Evolutionary conservation across 495 filamentous ascomycete species (phyloP), one percentile per base, ranked within the genome.

Genomic region (Aspergillus coremiiformis): DNA sequence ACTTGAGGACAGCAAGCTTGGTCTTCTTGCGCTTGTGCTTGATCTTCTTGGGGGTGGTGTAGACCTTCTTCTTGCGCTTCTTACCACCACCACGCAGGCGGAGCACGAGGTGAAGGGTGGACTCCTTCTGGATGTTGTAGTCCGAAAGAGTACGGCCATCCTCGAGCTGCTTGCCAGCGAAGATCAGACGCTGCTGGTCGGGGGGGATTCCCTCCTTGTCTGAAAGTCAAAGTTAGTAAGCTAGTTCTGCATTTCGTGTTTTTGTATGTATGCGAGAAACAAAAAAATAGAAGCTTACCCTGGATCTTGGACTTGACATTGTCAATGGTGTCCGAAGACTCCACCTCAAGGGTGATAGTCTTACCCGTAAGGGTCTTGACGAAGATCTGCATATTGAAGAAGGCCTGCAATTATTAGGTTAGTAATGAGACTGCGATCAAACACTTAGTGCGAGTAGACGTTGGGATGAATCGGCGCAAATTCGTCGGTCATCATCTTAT

Each of bases 61-160:
- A 98, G 53, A 98, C 93, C 90, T 98, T 98, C 92, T 98, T 98
- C 88, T 98, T 98, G 64, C 93, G 80, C 89, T 98, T 98, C 89
- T 98, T 98, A 67, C 76, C 89, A 67, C 78, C 81, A 76, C 93
- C 93, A 82, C 93, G 94, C 53, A 99, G 90, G 70, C 94, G 90
- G 58, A 99, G 86, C 60, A 99, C 94, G 58, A 97, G 80, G 78
- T 99, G 93, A 56, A 99, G 90, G 68, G 93, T 99, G 58, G 87
- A 92, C 84, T 99, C 93, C 84, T 99, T 99, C 85, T 99, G 93
- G 81, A 99, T 99, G 84, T 97, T 97, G 89, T 99, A 99, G 77
- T 99, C 93, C 66, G 89, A 95, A 62, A 99, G 89, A 62, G 93
- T 97, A 63, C 94, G 94, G 70, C 93, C 93, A 63, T 99, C 93